Evolutionary conservation across 805 yeast genomes (phyloP).

Genomic region (Spathaspora gorwiae): DNA sequence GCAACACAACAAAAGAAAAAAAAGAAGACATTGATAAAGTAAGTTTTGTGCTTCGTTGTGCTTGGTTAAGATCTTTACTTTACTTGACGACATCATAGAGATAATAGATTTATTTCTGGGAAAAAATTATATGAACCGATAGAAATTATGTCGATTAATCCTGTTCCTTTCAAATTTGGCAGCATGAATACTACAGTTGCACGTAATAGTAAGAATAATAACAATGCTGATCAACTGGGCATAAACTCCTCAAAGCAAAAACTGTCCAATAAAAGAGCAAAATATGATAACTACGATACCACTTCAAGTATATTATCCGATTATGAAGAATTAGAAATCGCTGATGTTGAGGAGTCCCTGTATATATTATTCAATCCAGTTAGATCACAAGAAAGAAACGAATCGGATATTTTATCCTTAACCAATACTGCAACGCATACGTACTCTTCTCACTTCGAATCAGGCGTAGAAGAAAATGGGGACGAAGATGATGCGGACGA

Average conservation of each 20-base stretch:
- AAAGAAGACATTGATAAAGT: too few species aligned
- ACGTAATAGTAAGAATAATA: background rate
- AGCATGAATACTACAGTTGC: background rate
- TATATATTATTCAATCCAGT: conserved; percentile 25
- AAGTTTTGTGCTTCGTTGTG: too few species aligned
- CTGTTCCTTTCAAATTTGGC: background rate
- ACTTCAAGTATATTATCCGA: conserved; percentile 14
- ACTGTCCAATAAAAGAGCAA: background rate
- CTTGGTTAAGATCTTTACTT: too few species aligned
- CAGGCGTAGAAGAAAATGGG: conserved; percentile 5
- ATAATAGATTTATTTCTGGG: too few species aligned
- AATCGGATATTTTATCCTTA: conserved; percentile 24
- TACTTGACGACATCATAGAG: too few species aligned
- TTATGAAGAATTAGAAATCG: conserved; percentile 9
- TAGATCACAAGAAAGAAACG: conserved; percentile 7
- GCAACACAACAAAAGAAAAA: too few species aligned
- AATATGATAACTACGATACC: conserved; percentile 7
- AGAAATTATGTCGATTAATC: conserved; percentile 9
- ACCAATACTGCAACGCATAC: conserved; percentile 14
- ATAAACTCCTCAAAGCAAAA: conserved; percentile 1
- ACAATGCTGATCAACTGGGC: conserved; percentile 1
- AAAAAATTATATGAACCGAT: background rate
- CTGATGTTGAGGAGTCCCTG: conserved; percentile 14
- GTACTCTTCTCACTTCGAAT: conserved; percentile 5
- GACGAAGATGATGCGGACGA: conserved; percentile 1